Percentiles rank a stretch among this genome's conserved stretches.
phyloP scores from a whole-genome alignment of 2,329 filamentous ascomycete genomes.

The Verticillium nonalfalfae region DNA sequence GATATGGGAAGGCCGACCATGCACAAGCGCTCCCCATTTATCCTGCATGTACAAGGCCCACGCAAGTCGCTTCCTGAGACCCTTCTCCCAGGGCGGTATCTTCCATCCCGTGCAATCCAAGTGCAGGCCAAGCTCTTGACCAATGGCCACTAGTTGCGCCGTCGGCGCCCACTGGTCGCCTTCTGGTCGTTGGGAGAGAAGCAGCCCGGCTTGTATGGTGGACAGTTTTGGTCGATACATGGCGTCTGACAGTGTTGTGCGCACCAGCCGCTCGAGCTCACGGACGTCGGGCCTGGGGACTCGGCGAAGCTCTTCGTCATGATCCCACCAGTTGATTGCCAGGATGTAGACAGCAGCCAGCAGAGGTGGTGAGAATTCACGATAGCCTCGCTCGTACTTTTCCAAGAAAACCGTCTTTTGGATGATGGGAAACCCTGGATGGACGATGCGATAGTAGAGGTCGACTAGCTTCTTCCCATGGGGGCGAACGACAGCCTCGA shows the following conservation, averaged over 20 bases:
- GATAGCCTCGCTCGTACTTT: slow-evolving; percentile 66
- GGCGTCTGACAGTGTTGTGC: slow-evolving; percentile 66
- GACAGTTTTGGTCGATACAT: slow-evolving; percentile 79
- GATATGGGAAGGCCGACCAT: slow-evolving; percentile 77
- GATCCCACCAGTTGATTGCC: slow-evolving; percentile 83
- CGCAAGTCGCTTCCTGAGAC: slow-evolving; percentile 74
- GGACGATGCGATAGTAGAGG: slow-evolving; percentile 74
- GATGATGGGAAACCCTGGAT: slow-evolving; percentile 76
- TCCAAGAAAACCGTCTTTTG: slow-evolving; percentile 77
- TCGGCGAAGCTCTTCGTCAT: slow-evolving; percentile 59
- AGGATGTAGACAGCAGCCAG: slow-evolving; percentile 79
- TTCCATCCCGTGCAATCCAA: slow-evolving; percentile 84
- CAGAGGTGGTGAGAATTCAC: slow-evolving; percentile 69
- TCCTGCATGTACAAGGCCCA: slow-evolving; percentile 96
- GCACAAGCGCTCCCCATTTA: slow-evolving; percentile 80
- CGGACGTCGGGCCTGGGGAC: slow-evolving; percentile 65
- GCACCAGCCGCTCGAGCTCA: slow-evolving; percentile 67
- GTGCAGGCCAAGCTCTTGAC: slow-evolving; percentile 82
- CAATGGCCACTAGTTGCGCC: slow-evolving; percentile 79
- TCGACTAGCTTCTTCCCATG: slow-evolving; percentile 73
- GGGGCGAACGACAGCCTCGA: slow-evolving; percentile 70
- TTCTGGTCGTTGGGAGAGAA: slow-evolving; percentile 69
- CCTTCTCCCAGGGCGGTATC: slow-evolving; percentile 82
- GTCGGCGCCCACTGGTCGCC: slow-evolving; percentile 80
- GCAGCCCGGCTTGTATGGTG: slow-evolving; percentile 69